Conservation (phyloP, 495 filamentous ascomycete species). For the Penicillium dipodomyicola region DNA sequence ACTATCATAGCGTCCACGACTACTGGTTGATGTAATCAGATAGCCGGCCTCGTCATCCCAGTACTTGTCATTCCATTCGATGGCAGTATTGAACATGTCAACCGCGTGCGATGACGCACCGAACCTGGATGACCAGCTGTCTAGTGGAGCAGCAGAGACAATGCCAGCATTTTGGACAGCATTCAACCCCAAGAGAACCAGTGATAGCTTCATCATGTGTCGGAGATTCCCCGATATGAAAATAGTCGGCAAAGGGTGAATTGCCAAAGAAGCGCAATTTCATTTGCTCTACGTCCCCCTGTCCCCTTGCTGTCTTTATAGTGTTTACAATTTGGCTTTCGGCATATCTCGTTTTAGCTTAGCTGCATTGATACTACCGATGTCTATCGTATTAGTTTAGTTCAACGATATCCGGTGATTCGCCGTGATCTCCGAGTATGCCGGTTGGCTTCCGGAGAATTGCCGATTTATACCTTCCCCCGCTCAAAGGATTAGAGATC, state of each 20-base stretch:
- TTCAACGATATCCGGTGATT: background rate
- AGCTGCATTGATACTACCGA: no score
- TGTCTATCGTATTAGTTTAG: background rate
- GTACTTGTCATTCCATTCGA: slow-evolving; percentile 23
- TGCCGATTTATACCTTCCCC: slow-evolving; percentile 6
- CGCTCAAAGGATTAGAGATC: background rate
- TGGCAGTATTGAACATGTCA: slow-evolving; percentile 23
- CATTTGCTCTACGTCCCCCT: background rate
- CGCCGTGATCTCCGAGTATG: background rate
- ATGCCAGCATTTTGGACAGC: background rate
- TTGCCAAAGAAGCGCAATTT: background rate
- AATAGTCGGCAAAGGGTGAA: background rate
- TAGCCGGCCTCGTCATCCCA: slow-evolving; percentile 22
- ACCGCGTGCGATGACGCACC: slow-evolving; percentile 9
- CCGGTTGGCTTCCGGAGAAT: background rate
- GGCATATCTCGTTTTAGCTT: no score
- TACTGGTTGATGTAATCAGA: slow-evolving; percentile 14
- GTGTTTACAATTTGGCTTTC: background rate
- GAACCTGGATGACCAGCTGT: slow-evolving; percentile 1
- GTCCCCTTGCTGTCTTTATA: background rate
- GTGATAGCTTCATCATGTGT: slow-evolving; percentile 2
- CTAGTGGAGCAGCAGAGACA: background rate
- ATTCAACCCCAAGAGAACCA: background rate
- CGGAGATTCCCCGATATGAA: background rate
- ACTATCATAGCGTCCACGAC: slow-evolving; percentile 28